Percentiles rank a stretch among this genome's conserved stretches.
phyloP scores from a whole-genome alignment of 2,329 filamentous ascomycete genomes.

The Plectosphaerella cucumerina region DNA sequence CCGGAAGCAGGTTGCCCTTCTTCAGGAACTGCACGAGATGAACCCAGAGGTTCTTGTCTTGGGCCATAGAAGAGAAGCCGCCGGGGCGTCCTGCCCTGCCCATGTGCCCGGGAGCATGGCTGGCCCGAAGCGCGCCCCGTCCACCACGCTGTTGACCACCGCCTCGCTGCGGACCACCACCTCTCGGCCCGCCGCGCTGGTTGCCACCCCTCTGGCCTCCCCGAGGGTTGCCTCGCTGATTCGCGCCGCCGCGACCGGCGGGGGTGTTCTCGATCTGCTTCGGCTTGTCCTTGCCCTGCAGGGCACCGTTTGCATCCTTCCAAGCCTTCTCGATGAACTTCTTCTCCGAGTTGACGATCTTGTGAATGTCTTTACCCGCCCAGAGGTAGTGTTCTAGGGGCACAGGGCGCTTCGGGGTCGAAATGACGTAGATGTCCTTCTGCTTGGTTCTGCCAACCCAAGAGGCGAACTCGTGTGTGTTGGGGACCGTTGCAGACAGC shows the following conservation, averaged over 20 bases:
- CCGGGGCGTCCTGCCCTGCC: conserved; percentile 81
- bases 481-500: conserved; percentile 92
- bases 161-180: conserved; percentile 48
- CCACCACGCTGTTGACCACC: conserved; percentile 48
- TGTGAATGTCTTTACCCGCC: conserved; percentile 88
- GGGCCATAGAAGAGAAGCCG: conserved; percentile 81
- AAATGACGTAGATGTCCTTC: conserved; percentile 98
- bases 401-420: conserved; percentile 90
- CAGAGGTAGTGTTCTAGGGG: conserved; percentile 95
- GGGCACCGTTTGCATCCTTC: conserved; percentile 84
- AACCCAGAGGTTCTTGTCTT: conserved; percentile 96
- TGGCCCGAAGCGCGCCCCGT: conserved; percentile 54
- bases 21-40: conserved; percentile 88
- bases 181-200: conserved; percentile 35
- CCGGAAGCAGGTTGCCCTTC: conserved; percentile 81
- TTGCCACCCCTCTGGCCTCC: conserved; percentile 27
- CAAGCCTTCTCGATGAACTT: conserved; percentile 88
- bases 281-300: conserved; percentile 77
- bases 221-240: conserved; percentile 30
- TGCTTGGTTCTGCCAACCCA: conserved; percentile 98
- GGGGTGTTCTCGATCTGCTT: conserved; percentile 40
- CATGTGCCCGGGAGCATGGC: conserved; percentile 75
- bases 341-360: conserved; percentile 92
- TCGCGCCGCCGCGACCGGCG: conserved; percentile 27
- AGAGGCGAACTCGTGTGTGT: conserved; percentile 95